Percentiles rank a stretch among this genome's conserved stretches.
Evolutionary conservation across 2,329 filamentous ascomycete genomes (phyloP).

Genomic region (Elsinoe perseae): DNA sequence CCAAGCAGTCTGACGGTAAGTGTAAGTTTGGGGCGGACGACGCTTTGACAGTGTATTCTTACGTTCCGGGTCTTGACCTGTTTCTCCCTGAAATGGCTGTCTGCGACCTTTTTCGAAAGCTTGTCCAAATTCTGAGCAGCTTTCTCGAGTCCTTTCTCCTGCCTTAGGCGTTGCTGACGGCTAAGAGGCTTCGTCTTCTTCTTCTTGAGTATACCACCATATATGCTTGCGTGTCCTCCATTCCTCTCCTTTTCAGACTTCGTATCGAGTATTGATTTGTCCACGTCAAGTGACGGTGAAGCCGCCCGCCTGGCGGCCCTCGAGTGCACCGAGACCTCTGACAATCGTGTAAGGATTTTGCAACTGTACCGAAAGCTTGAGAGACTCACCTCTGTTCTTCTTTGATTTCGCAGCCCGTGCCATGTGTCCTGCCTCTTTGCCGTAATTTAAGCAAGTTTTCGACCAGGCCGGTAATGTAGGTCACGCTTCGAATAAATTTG

Average conservation of each 20-base stretch:
- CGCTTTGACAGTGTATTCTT: not conserved
- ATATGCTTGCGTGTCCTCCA: constrained; percentile 55
- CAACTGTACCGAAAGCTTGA: constrained; percentile 7
- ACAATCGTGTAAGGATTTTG: constrained; percentile 14
- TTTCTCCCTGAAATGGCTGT: constrained; percentile 44
- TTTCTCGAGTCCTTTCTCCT: constrained; percentile 48
- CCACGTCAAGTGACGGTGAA: constrained; percentile 61
- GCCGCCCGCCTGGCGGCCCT: constrained; percentile 66
- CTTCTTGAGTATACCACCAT: constrained; percentile 63
- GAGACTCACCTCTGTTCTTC: constrained; percentile 32
- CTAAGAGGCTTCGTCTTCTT: constrained; percentile 48
- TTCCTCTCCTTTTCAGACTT: constrained; percentile 39
- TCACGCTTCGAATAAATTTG: not conserved
- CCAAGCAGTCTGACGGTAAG: constrained; percentile 23
- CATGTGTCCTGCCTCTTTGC: constrained; percentile 25
- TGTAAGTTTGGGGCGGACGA: not conserved
- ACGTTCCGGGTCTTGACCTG: constrained; percentile 42
- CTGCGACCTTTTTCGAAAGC: constrained; percentile 48
- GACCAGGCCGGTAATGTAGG: too few species aligned
- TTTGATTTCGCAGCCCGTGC: constrained; percentile 42
- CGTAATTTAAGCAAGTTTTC: too few species aligned
- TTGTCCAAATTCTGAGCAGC: constrained; percentile 49
- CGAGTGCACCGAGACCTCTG: constrained; percentile 62
- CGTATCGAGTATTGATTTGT: constrained; percentile 61
- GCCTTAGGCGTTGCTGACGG: constrained; percentile 47